phyloP scores from a whole-genome alignment of 257 asterid genomes.

The Solanum chmielewskii region DNA sequence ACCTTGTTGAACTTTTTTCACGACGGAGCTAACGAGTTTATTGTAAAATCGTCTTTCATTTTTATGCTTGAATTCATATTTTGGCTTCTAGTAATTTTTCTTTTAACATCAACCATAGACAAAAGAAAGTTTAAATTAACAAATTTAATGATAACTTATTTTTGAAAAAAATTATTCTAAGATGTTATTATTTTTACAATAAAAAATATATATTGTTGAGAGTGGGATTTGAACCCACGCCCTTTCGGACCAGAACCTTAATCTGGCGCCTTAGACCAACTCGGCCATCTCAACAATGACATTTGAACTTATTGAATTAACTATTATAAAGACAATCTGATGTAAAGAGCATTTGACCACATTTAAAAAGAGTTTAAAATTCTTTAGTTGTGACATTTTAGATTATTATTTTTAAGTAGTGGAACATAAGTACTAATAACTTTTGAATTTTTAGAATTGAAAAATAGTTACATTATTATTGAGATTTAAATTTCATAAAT shows the following conservation, averaged over 20 bases:
- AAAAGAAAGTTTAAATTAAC: neutral
- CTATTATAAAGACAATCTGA: no score
- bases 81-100: no score
- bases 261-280: constrained; percentile 99
- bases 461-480: neutral
- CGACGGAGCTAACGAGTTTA: neutral
- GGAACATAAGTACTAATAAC: no score
- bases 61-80: neutral
- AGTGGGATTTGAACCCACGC: constrained; percentile 83
- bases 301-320: neutral
- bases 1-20: neutral
- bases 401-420: no score
- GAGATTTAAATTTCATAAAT: neutral
- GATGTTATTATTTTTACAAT: neutral
- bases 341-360: neutral
- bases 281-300: constrained; percentile 85
- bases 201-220: neutral
- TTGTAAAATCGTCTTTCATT: neutral
- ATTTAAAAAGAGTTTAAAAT: neutral
- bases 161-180: no score
- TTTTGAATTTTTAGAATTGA: neutral
- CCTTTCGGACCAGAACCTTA: constrained; percentile 99
- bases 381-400: no score
- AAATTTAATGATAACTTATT: no score
- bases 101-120: neutral